Percentiles rank a stretch among this genome's conserved stretches.
phyloP scores from a whole-genome alignment of 2,329 filamentous ascomycete genomes.

The Fulvia fulva region DNA sequence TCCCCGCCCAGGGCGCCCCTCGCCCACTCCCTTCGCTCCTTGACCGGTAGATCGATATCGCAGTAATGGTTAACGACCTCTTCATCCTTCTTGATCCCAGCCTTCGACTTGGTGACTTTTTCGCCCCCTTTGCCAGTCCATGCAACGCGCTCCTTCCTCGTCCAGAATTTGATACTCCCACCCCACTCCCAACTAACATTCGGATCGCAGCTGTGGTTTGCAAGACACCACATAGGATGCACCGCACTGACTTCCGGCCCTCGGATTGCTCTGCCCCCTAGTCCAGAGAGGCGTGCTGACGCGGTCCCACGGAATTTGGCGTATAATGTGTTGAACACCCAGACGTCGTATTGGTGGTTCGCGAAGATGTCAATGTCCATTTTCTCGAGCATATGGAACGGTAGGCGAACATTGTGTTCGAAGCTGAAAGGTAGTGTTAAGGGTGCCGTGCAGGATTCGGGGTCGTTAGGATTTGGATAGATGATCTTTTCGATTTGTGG shows the following conservation, averaged over 20 bases:
- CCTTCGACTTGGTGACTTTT: conserved; percentile 22
- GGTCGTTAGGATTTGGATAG: conserved; percentile 13
- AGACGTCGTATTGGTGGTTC: conserved; percentile 60
- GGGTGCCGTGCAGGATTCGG: conserved; percentile 28
- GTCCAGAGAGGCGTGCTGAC: conserved; percentile 69
- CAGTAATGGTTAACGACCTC: conserved; percentile 95
- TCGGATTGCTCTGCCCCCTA: conserved; percentile 57
- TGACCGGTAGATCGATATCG: conserved; percentile 73
- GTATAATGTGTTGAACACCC: conserved; percentile 88
- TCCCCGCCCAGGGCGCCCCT: conserved; percentile 79
- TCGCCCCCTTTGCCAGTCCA: conserved; percentile 37
- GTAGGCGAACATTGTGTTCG: conserved; percentile 67
- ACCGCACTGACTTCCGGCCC: conserved; percentile 89
- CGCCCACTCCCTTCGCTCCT: conserved; percentile 83
- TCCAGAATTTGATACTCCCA: conserved; percentile 68
- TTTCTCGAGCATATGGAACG: conserved; percentile 74
- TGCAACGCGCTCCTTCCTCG: conserved; percentile 55
- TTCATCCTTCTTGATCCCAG: conserved; percentile 69
- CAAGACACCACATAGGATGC: conserved; percentile 92
- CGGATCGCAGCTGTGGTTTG: conserved; percentile 93
- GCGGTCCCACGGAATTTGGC: conserved; percentile 91
- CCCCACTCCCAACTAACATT: conserved; percentile 95
- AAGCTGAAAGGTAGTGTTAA: conserved; percentile 75
- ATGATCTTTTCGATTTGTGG: conserved; percentile 9
- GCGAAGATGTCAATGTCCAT: conserved; percentile 77